Conservation (phyloP, 176 grass and related monocot genomes). For the Paspalum vaginatum region DNA sequence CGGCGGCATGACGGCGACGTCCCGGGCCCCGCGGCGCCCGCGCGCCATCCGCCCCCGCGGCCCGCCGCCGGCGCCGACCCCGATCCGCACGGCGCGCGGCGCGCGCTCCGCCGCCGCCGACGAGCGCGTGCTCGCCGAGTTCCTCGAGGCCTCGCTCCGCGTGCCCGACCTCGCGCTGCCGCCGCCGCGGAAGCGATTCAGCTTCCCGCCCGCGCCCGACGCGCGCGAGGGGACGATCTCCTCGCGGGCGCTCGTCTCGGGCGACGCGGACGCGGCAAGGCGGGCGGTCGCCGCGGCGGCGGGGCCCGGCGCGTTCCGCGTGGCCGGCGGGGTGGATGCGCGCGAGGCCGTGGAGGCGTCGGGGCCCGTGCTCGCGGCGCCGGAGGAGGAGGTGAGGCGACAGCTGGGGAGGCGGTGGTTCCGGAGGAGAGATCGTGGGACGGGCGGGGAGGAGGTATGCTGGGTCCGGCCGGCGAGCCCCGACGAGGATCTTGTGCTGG, state of each 20-base stretch:
- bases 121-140: conserved; percentile 65
- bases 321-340: conserved; percentile 39
- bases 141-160: conserved; percentile 67
- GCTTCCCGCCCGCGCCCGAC: conserved; percentile 40
- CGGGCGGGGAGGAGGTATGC: conserved; percentile 61
- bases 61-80: conserved; percentile 65
- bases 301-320: conserved; percentile 53
- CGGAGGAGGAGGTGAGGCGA: conserved; percentile 47
- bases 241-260: conserved; percentile 1
- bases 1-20: conserved; percentile 54
- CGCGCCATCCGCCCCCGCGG: conserved; percentile 43
- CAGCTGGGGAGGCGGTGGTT: conserved; percentile 37
- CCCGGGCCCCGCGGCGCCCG: conserved; percentile 32
- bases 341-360: conserved; percentile 43
- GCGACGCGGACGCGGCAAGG: background rate
- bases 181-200: conserved; percentile 18
- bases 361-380: conserved; percentile 40
- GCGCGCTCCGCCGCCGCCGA: conserved; percentile 66
- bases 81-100: conserved; percentile 72
- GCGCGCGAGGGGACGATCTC: background rate
- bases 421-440: conserved; percentile 38
- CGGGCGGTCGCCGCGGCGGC: conserved; percentile 18
- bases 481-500: conserved; percentile 42
- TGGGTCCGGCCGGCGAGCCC: conserved; percentile 47
- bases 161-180: conserved; percentile 66